Conservation (phyloP, 2,329 filamentous ascomycete genomes). For the Aspergillus sclerotialis region DNA sequence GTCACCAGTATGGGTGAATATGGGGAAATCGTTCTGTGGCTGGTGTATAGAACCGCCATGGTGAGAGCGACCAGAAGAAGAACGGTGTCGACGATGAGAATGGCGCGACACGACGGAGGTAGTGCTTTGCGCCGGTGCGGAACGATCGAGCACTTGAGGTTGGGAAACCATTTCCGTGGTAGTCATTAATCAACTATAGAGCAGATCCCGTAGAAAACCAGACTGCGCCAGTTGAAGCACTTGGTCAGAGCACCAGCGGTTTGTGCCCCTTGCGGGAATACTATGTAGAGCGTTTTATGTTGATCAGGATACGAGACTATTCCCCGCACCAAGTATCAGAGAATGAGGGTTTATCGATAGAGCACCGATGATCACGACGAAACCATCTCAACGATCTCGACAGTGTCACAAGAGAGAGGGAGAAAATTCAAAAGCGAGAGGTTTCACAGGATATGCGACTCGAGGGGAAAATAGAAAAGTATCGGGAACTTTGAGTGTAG, state of each 20-base stretch:
- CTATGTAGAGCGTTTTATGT: no score
- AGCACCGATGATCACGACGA: not conserved
- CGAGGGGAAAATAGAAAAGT: not conserved
- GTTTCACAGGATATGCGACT: constrained; percentile 2
- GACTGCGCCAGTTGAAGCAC: constrained; percentile 6
- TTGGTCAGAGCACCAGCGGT: no score
- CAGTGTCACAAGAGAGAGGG: no score
- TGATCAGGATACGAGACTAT: no score
- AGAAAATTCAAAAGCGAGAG: constrained; percentile 8
- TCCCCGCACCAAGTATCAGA: not conserved
- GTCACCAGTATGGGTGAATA: constrained; percentile 85
- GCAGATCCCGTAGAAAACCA: no score
- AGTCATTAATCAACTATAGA: no score
- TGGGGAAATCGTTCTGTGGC: constrained; percentile 83
- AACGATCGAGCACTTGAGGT: constrained; percentile 42
- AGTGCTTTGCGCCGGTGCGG: constrained; percentile 53
- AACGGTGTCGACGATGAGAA: constrained; percentile 53
- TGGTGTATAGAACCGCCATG: constrained; percentile 63
- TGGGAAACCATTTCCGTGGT: constrained; percentile 31
- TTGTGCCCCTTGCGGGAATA: not conserved
- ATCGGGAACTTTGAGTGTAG: no score
- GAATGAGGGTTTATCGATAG: not conserved
- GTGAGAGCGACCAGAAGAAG: constrained; percentile 75
- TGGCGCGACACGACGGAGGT: constrained; percentile 59
- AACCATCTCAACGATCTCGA: no score